phyloP scores from a whole-genome alignment of 23 red algal genomes.

The Cyanidioschyzon merolae region DNA sequence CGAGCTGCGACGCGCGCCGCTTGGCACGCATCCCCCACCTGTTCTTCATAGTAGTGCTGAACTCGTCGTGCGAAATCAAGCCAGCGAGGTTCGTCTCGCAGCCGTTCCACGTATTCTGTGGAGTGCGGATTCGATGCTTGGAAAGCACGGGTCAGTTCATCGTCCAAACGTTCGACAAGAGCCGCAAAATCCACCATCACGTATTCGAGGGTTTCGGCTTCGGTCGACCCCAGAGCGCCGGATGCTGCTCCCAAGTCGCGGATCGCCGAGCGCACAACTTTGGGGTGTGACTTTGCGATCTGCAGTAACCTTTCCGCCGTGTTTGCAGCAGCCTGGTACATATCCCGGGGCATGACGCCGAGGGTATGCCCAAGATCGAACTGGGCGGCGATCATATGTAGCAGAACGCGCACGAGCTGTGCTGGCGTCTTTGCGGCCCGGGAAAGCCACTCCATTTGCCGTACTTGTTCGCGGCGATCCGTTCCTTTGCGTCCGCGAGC shows the following conservation, averaged over 20 bases:
- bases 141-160: constrained; percentile 78
- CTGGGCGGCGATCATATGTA: constrained; percentile 77
- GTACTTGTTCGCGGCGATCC: constrained; percentile 61
- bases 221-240: constrained; percentile 23
- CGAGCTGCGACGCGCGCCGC: constrained; percentile 78
- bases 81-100: constrained; percentile 69
- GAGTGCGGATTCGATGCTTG: constrained; percentile 87
- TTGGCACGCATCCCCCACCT: constrained; percentile 20
- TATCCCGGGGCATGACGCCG: constrained; percentile 49
- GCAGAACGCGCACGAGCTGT: constrained; percentile 60
- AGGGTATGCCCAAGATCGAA: constrained; percentile 61
- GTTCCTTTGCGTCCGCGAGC: constrained; percentile 91
- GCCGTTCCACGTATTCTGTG: constrained; percentile 67
- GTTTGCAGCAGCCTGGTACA: constrained; percentile 51
- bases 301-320: constrained; percentile 44
- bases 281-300: constrained; percentile 46
- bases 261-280: constrained; percentile 29
- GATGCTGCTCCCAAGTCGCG: constrained; percentile 24
- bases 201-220: constrained; percentile 41
- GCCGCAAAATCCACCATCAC: constrained; percentile 79
- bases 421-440: constrained; percentile 55
- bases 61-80: constrained; percentile 45
- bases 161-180: constrained; percentile 77
- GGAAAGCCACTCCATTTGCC: constrained; percentile 52
- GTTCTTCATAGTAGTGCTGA: constrained; percentile 52